phyloP scores from a whole-genome alignment of 2,329 filamentous ascomycete genomes.

The Fusarium sp. region DNA sequence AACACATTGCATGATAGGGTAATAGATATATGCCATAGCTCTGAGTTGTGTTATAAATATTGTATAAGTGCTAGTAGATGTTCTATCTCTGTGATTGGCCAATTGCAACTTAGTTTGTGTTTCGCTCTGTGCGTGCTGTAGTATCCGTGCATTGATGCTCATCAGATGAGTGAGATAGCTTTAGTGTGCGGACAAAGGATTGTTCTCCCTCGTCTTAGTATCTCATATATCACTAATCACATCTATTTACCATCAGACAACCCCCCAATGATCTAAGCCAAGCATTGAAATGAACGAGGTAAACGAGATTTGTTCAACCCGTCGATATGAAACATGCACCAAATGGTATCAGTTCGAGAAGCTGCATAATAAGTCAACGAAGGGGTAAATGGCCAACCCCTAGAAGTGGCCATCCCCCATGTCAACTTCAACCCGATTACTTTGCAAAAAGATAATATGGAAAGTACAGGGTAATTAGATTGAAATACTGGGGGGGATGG shows the following conservation, averaged over 20 bases:
- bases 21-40: conserved; percentile 1
- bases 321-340: conserved; percentile 21
- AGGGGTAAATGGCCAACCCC: too few species aligned
- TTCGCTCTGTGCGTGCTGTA: not conserved
- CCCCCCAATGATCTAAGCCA: conserved; percentile 18
- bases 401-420: too few species aligned
- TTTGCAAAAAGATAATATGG: too few species aligned
- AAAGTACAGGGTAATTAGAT: too few species aligned
- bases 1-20: not conserved
- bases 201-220: too few species aligned
- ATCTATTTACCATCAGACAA: conserved; percentile 4
- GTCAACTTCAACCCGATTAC: too few species aligned
- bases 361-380: too few species aligned
- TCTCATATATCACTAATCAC: not conserved
- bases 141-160: not conserved
- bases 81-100: conserved; percentile 1
- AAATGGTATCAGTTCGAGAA: conserved; percentile 6
- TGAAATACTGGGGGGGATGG: too few species aligned
- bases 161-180: too few species aligned
- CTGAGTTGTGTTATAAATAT: conserved; percentile 4
- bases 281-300: conserved; percentile 5
- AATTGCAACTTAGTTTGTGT: not conserved
- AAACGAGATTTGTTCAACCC: conserved; percentile 7
- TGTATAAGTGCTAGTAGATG: not conserved
- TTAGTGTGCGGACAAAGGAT: too few species aligned